Base-by-base conservation (phyloP, 768 basidiomycete genomes). In the Trichaptum fuscoviolaceum region DNA sequence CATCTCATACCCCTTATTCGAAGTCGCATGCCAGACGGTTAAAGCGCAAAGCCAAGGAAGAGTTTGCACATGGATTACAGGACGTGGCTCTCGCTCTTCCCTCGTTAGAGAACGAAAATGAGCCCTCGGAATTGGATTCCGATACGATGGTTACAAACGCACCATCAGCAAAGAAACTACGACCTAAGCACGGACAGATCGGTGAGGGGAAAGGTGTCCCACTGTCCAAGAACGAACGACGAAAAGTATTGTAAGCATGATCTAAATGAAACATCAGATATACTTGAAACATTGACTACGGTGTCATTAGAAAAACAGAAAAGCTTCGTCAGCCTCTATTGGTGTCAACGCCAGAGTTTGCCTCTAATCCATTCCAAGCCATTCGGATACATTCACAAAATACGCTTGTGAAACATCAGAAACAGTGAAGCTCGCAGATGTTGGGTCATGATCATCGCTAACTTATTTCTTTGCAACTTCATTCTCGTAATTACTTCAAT, bases 341-440 rank as follows among this genome's bases (percentile, higher is more conserved):
- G 57, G 79, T 90, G 34, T 80, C 85, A 24, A 88, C 87, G 71
- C 81, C 88, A 6, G 82, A 85, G 52, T 93, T 87, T 72, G 75
- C 84, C 10, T 76, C 83, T 35, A 89, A 88, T 71, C 92, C 92
- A 1, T 93, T 93, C 73, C 79, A 87, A 71, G 88, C 90, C 1
- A 90, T 93, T 70, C 87, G 91, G 6, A 88, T 83, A 4, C 92
- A 94, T 74, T 90, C 88, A 1, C 82, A 88, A 74, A 93, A 93
- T 72, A 92, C 92, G 0, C 79, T 93, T 12, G 68, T 92, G 36
- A 87, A 85, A 69, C 86, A 83, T 68, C 72, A 77, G 12, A 61
- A 67, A 35, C 24, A 15, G 57, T 67, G 60, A 65, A 58, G 20
- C 17, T 17, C 17, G 42, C 42, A 52, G 42, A 20, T 15, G 42